A percentile compares a stretch with the other conserved stretches of the same genome.
phyloP scores from a whole-genome alignment of 257 asterid genomes.

The Oldenlandia corymbosa region DNA sequence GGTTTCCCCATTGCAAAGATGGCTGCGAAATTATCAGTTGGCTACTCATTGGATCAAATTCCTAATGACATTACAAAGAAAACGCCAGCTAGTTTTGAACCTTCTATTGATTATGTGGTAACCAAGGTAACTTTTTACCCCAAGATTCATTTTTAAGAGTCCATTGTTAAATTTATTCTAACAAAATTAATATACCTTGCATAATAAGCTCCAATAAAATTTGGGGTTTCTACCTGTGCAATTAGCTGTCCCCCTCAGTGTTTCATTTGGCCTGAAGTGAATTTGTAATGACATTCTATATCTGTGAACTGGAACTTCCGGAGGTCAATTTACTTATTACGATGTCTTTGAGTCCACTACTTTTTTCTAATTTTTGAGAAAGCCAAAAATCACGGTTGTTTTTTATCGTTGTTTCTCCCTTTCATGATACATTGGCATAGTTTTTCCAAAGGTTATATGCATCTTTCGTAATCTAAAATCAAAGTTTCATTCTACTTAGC shows the following conservation, averaged over 20 bases:
- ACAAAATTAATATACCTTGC: no score
- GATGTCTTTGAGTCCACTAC: no score
- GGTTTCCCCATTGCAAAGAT: slow-evolving; percentile 98
- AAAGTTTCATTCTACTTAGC: no score
- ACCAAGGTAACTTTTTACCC: slow-evolving; percentile 57
- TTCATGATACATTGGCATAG: not conserved
- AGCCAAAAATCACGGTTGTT: not conserved
- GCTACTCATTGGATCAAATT: slow-evolving; percentile 90
- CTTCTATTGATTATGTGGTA: slow-evolving; percentile 93
- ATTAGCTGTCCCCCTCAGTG: no score
- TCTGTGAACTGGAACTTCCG: not conserved
- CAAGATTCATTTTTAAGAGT: slow-evolving; percentile 7
- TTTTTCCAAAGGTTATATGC: not conserved
- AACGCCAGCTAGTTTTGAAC: slow-evolving; percentile 99
- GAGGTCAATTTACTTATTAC: not conserved
- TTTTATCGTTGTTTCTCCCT: not conserved
- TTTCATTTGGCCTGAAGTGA: not conserved
- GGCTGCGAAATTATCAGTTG: slow-evolving; percentile 97
- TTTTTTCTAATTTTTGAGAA: not conserved
- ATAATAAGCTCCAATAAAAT: no score
- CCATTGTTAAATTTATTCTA: not conserved
- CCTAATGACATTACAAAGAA: slow-evolving; percentile 97
- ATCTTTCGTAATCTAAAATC: no score
- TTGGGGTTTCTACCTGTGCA: no score
- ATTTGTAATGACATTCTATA: not conserved